Evolutionary conservation across 148 eudicot genomes (phyloP).

Genomic region (Chenopodium quinoa): DNA sequence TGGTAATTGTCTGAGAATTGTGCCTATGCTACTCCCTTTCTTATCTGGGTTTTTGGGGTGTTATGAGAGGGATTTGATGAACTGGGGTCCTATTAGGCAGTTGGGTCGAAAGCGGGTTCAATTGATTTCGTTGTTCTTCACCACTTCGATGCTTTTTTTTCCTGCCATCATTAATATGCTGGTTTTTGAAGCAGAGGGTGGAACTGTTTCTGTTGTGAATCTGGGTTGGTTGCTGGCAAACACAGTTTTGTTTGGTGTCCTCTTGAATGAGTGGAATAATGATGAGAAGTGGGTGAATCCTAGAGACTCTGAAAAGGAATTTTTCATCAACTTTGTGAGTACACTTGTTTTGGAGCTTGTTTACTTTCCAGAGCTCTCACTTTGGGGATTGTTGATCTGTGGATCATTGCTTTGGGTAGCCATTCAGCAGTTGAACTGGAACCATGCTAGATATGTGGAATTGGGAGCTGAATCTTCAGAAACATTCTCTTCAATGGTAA

Average conservation of each 20-base stretch:
- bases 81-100: constrained; percentile 58
- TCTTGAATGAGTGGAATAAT: constrained; percentile 75
- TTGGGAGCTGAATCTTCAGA: constrained; percentile 69
- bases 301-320: constrained; percentile 77
- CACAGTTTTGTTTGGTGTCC: constrained; percentile 89
- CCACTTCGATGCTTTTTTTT: constrained; percentile 67
- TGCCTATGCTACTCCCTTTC: constrained; percentile 93
- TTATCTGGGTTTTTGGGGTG: constrained; percentile 81
- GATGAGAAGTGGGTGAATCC: constrained; percentile 56
- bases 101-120: constrained; percentile 62
- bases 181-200: constrained; percentile 77
- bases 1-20: constrained; percentile 64
- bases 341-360: constrained; percentile 74
- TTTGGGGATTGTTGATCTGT: constrained; percentile 86
- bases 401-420: constrained; percentile 72
- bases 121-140: constrained; percentile 70
- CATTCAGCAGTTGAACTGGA: constrained; percentile 58
- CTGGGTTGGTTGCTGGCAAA: constrained; percentile 89
- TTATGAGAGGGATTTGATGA: constrained; percentile 63
- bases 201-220: constrained; percentile 53
- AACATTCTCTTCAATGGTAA: constrained; percentile 45
- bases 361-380: constrained; percentile 92
- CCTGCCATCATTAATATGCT: constrained; percentile 85
- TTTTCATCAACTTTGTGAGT: constrained; percentile 72
- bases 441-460: constrained; percentile 48